phyloP scores from a whole-genome alignment of 148 eudicot genomes.

The Diospyros kaki region DNA sequence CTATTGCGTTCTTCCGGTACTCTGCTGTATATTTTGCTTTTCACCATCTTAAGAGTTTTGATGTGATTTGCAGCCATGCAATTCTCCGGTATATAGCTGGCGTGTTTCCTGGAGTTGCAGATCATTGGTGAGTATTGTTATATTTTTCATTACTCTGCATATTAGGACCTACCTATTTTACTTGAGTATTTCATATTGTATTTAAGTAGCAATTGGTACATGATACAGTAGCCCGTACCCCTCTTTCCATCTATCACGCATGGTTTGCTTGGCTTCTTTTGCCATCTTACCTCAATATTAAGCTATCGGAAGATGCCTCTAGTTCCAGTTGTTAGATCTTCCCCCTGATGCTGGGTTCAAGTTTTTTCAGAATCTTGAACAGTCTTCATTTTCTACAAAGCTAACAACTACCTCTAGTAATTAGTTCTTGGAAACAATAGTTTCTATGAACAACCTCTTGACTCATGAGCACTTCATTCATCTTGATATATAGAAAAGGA shows the following conservation, averaged over 20 bases:
- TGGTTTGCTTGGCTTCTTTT: not conserved
- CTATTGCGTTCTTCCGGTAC: not conserved
- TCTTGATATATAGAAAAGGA: not conserved
- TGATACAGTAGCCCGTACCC: too few species aligned
- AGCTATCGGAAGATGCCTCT: not conserved
- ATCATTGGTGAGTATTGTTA: conserved; percentile 68
- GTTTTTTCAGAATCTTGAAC: not conserved
- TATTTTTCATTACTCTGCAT: not conserved
- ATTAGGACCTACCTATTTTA: not conserved
- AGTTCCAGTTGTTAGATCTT: not conserved
- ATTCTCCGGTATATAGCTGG: conserved; percentile 74
- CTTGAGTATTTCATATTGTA: not conserved
- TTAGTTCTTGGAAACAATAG: not conserved
- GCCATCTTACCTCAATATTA: not conserved
- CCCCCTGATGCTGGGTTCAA: not conserved
- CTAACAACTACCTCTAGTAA: not conserved
- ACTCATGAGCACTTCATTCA: not conserved
- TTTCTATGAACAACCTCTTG: not conserved
- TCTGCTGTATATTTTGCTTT: not conserved
- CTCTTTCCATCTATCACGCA: too few species aligned
- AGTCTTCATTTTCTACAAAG: not conserved
- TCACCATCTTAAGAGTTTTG: not conserved
- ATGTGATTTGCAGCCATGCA: conserved; percentile 68
- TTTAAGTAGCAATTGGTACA: not conserved
- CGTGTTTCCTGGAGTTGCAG: conserved; percentile 84